These are phyloP conservation scores for Cladosporium phlei DNA, from an alignment of 2,329 filamentous ascomycete genomes.

Conservation along the genomic window DNA sequence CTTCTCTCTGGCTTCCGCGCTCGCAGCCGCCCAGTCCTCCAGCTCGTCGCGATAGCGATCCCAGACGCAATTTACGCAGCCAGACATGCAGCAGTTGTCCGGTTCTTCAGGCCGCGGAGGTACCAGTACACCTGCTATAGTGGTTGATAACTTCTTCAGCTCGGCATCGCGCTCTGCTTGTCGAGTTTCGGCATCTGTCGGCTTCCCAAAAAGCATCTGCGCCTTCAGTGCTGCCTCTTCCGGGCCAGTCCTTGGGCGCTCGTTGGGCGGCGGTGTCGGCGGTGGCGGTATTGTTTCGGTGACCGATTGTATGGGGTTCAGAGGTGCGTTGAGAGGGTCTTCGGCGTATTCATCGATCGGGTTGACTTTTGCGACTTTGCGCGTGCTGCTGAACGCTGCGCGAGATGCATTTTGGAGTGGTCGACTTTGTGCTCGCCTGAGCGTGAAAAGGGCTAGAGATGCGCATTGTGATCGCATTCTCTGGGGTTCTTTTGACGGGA, in stretches of 20 bases:
- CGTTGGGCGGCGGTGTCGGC: conserved; percentile 3
- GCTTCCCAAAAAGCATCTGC: conserved; percentile 75
- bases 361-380: neutral
- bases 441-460: conserved; percentile 7
- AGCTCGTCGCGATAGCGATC: conserved; percentile 86
- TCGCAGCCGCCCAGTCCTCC: conserved; percentile 74
- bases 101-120: conserved; percentile 83
- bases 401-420: neutral
- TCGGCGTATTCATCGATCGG: conserved; percentile 9
- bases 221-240: conserved; percentile 55
- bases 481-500: too few species aligned
- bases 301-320: conserved; percentile 6
- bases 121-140: conserved; percentile 71
- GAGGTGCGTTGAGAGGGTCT: conserved; percentile 4
- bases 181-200: conserved; percentile 57
- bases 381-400: conserved; percentile 4
- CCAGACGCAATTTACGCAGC: conserved; percentile 97
- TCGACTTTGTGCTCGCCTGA: conserved; percentile 1
- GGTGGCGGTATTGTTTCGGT: conserved; percentile 3
- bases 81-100: conserved; percentile 99
- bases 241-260: conserved; percentile 29
- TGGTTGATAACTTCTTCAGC: conserved; percentile 56
- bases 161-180: conserved; percentile 45
- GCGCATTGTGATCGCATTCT: conserved; percentile 14
- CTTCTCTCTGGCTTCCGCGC: conserved; percentile 57